A percentile compares a stretch with the other conserved stretches of the same genome.
phyloP scores from a whole-genome alignment of 2,329 filamentous ascomycete species.

The Cylindrodendrum hubeiense region DNA sequence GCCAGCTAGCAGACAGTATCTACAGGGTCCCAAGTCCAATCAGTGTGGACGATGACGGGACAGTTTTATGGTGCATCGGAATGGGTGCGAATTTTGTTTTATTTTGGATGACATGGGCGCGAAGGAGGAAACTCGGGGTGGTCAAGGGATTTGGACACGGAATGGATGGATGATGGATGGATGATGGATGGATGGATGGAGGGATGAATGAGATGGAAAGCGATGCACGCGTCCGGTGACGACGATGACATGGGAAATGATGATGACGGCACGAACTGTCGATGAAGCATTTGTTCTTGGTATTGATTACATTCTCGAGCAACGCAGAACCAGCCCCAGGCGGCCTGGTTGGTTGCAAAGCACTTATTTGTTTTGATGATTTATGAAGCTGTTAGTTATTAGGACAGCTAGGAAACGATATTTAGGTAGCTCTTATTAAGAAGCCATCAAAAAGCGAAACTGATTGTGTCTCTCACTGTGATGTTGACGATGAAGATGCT shows the following conservation, averaged over 20 bases:
- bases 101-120: conserved; percentile 4
- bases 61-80: conserved; percentile 30
- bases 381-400: conserved; percentile 36
- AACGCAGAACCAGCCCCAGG: conserved; percentile 38
- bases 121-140: neutral
- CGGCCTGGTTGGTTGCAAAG: conserved; percentile 35
- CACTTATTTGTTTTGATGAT: conserved; percentile 32
- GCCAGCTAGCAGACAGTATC: conserved; percentile 39
- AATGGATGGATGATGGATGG: conserved; percentile 14
- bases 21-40: conserved; percentile 41
- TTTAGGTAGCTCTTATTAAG: conserved; percentile 13
- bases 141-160: conserved; percentile 1
- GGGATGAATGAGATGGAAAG: conserved; percentile 33
- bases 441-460: conserved; percentile 23
- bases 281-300: conserved; percentile 40
- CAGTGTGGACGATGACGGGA: conserved; percentile 38
- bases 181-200: conserved; percentile 11
- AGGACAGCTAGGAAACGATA: conserved; percentile 11
- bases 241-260: conserved; percentile 44
- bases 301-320: conserved; percentile 37
- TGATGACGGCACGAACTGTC: conserved; percentile 44
- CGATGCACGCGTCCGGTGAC: conserved; percentile 33
- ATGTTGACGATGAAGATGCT: too few species aligned
- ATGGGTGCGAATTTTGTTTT: conserved; percentile 13
- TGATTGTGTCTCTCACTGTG: neutral